Base-by-base conservation (phyloP, 306 rosid genomes). In the Trifolium fragiferum region DNA sequence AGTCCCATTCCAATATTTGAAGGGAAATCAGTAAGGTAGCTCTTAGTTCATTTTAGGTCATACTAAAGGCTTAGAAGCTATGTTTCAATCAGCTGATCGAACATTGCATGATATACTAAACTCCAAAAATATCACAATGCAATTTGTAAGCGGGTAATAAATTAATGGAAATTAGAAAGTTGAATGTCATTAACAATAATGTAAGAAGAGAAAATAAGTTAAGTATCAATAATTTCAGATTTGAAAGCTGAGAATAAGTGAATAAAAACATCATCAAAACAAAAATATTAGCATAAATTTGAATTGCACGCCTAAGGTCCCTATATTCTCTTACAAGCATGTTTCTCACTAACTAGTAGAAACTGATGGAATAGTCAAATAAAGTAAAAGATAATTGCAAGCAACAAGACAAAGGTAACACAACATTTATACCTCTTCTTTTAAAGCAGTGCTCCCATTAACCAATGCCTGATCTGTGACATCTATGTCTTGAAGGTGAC, bases 401-500 rank as follows among this genome's bases (percentile, higher is more conserved):
- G 70, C 65, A 66, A 63, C 61, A 63, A 18, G 55, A 66, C 59
- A 65, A 73, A 50, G 53, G 37, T n/a, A 72, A 55, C 23, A 67
- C 11, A 46, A 61, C 37, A 8, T n/a, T 20, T 47, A 65, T 87
- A 91, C 97, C 95, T 86, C 89, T 62, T 76, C 72, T 38, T 85
- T 80, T 53, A 70, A 60, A 67, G 80, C 57, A 75, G 41, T 64
- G 73, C 73, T 80, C 62, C 90, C 92, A 83, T 87, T 87, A 68
- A 23, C 80, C 78, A 84, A 55, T 65, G 86, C 64, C 57, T 59
- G 61, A 74, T 90, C 90, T 37, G 83, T 81, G 78, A 78, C 82
- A 62, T 75, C 79, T 79, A 95, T 83, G 63, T 95, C 92, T 71
- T 92, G 91, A 75, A 95, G 99, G 80, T 89, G 98, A 57, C 89